phyloP scores from a whole-genome alignment of 768 basidiomycete genomes.

The Kwoniella bestiolae region DNA sequence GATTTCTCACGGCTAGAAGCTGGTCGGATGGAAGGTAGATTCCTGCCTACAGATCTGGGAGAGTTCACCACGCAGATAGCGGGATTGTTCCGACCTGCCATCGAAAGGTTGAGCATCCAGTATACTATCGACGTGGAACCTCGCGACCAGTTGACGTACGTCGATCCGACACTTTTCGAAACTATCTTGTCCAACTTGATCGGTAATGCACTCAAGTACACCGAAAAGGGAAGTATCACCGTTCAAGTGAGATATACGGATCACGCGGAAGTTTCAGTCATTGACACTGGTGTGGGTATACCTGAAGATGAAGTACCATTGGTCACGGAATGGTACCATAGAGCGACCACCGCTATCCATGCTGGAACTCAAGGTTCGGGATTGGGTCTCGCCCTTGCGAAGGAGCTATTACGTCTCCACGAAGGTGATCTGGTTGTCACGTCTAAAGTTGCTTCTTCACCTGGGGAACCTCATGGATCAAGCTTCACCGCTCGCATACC shows the following conservation, averaged over 20 bases:
- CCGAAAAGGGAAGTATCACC: constrained; percentile 55
- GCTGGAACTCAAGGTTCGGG: constrained; percentile 58
- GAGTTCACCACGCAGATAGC: constrained; percentile 55
- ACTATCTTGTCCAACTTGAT: constrained; percentile 46
- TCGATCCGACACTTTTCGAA: constrained; percentile 48
- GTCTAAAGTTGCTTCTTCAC: constrained; percentile 46
- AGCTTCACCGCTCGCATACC: constrained; percentile 50
- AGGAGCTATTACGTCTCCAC: constrained; percentile 59
- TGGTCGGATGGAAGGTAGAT: constrained; percentile 49
- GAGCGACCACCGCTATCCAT: constrained; percentile 51
- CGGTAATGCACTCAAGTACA: constrained; percentile 55
- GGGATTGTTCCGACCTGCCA: constrained; percentile 55
- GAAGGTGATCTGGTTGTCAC: constrained; percentile 55
- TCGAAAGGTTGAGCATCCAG: constrained; percentile 52
- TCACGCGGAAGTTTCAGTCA: constrained; percentile 53
- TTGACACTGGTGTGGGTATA: constrained; percentile 60
- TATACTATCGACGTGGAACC: constrained; percentile 32
- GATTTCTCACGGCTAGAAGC: constrained; percentile 59
- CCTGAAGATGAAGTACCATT: constrained; percentile 45
- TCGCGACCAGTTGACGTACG: constrained; percentile 31
- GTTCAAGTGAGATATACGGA: constrained; percentile 50
- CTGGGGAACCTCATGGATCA: constrained; percentile 41
- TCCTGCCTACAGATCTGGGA: constrained; percentile 54
- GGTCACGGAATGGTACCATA: constrained; percentile 59
- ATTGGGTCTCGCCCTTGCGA: constrained; percentile 55